Percentiles rank a stretch among this genome's conserved stretches.
Conservation (phyloP, 306 rosid species). For the Quercus mongolica region DNA sequence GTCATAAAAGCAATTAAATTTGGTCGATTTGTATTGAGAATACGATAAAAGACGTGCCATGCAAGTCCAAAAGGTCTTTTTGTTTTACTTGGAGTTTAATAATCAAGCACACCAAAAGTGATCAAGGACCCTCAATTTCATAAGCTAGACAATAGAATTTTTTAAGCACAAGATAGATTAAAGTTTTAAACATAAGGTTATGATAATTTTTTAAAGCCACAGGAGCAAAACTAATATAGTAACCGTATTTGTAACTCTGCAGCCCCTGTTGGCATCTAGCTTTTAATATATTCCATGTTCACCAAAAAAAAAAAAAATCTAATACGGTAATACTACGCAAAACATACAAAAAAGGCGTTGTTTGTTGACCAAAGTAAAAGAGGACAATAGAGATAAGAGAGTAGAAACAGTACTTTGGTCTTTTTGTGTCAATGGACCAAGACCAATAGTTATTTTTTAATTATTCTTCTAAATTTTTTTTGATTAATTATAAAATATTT, state of each 20-base stretch:
- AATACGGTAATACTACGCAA: too few species aligned
- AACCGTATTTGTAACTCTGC: too few species aligned
- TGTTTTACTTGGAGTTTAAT: conserved; percentile 11
- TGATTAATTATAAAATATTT: too few species aligned
- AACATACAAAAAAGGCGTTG: background rate
- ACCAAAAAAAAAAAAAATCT: background rate
- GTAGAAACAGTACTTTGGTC: background rate
- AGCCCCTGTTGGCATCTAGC: too few species aligned
- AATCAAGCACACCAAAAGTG: background rate
- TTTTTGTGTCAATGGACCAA: background rate
- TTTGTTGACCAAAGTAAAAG: background rate
- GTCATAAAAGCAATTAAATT: background rate
- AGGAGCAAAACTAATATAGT: background rate
- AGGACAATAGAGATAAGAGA: background rate
- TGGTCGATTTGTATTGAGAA: background rate
- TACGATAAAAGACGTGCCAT: conserved; percentile 6
- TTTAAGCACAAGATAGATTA: background rate
- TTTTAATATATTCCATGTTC: too few species aligned
- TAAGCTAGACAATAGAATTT: background rate
- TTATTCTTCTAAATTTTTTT: too few species aligned
- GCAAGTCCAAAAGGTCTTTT: conserved; percentile 31
- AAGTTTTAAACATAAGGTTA: background rate
- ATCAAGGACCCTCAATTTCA: conserved; percentile 43
- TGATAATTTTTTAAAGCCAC: background rate
- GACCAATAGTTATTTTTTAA: background rate